phyloP scores from a whole-genome alignment of 306 rosid genomes.

The Alnus glutinosa region DNA sequence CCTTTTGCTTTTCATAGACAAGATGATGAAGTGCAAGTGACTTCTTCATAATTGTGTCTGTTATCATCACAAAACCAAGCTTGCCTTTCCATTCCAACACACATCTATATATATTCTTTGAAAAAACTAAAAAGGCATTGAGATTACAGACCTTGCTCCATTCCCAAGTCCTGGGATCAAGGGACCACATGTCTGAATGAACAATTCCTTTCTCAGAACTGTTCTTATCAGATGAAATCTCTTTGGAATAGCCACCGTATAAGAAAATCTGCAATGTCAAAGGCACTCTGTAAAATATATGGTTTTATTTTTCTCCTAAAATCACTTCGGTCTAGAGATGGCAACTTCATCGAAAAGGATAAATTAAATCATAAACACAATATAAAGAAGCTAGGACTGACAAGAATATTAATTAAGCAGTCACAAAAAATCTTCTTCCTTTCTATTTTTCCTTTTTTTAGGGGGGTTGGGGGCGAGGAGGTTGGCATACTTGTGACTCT shows the following conservation, averaged over 20 bases:
- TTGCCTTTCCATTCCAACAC: not conserved
- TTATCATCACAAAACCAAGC: not conserved
- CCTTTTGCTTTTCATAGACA: not conserved
- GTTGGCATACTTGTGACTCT: too few species aligned
- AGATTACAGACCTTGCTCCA: constrained; percentile 78
- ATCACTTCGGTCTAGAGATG: not conserved
- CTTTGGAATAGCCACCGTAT: constrained; percentile 98
- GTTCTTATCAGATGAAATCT: constrained; percentile 76
- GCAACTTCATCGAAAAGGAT: not conserved
- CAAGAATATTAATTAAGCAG: not conserved
- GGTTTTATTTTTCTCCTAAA: not conserved
- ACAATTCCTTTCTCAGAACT: constrained; percentile 83
- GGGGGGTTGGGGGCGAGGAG: not conserved
- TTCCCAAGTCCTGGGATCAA: constrained; percentile 99
- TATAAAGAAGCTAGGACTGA: not conserved
- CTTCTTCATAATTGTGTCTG: not conserved
- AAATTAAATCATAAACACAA: not conserved
- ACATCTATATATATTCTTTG: not conserved
- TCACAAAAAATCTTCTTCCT: not conserved
- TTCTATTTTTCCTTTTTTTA: not conserved
- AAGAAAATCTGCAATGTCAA: constrained; percentile 71
- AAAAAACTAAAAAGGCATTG: not conserved
- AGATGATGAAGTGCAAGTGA: not conserved
- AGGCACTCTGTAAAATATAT: constrained; percentile 17
- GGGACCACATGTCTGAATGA: constrained; percentile 93